Evolutionary conservation across 192 early-diverging fungal species (phyloP).

Genomic region (Backusella liffmaniae): DNA sequence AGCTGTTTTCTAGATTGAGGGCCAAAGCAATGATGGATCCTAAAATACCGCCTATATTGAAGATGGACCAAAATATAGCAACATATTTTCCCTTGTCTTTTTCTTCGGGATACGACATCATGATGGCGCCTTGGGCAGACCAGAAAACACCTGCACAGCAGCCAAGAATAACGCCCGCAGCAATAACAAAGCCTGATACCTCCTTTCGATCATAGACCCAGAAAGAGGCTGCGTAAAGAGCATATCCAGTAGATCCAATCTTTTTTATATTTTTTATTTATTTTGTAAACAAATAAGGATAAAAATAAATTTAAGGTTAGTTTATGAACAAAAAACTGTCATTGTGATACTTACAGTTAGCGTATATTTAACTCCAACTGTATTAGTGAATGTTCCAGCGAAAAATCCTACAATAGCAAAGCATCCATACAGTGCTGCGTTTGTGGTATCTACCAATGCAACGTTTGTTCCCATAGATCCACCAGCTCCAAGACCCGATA

Average conservation of each 20-base stretch:
- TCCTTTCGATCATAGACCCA: slow-evolving; percentile 54
- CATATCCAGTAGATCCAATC: slow-evolving; percentile 66
- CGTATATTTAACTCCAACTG: slow-evolving; percentile 23
- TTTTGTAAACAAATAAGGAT: neutral
- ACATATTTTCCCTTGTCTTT: slow-evolving; percentile 79
- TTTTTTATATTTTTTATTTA: neutral
- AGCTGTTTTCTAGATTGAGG: slow-evolving; percentile 31
- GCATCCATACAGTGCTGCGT: slow-evolving; percentile 30
- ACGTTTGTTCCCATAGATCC: slow-evolving; percentile 33
- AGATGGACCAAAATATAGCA: slow-evolving; percentile 84
- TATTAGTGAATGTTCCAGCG: slow-evolving; percentile 32
- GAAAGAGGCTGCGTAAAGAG: slow-evolving; percentile 69
- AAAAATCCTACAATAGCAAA: slow-evolving; percentile 37
- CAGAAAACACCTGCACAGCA: slow-evolving; percentile 71
- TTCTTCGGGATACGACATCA: slow-evolving; percentile 83
- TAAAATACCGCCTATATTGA: slow-evolving; percentile 79
- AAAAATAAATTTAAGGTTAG: neutral
- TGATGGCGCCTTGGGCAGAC: slow-evolving; percentile 80
- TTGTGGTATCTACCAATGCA: slow-evolving; percentile 22
- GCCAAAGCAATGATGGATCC: slow-evolving; percentile 63
- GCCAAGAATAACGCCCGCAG: slow-evolving; percentile 77
- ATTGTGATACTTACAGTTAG: slow-evolving; percentile 18
- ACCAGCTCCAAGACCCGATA: slow-evolving; percentile 39
- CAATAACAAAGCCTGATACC: slow-evolving; percentile 61
- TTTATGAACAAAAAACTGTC: neutral